Conservation (phyloP, 2,329 filamentous ascomycete species). For the Alternaria ventricosa region DNA sequence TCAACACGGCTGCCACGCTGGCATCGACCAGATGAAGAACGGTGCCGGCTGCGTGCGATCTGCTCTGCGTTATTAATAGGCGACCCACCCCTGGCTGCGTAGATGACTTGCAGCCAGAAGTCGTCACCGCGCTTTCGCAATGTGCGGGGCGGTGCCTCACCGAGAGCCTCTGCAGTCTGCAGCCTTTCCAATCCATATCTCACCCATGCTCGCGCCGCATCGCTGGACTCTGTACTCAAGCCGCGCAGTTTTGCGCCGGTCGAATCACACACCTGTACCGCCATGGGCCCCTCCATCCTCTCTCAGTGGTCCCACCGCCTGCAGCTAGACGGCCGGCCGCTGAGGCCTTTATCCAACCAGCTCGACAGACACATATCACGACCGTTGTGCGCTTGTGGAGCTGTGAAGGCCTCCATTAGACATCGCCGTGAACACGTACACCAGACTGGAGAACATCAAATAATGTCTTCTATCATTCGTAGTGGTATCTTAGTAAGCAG, state of each 20-base stretch:
- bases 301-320: slow-evolving; percentile 7
- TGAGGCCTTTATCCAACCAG: not conserved
- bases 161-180: not conserved
- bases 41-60: slow-evolving; percentile 30
- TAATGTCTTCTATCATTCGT: not conserved
- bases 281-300: not conserved
- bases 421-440: not conserved
- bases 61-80: slow-evolving; percentile 35
- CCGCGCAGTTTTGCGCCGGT: slow-evolving; percentile 1
- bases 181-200: not conserved
- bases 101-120: slow-evolving; percentile 24
- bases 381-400: not conserved
- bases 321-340: slow-evolving; percentile 6
- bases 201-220: not conserved
- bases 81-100: slow-evolving; percentile 11
- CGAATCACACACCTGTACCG: slow-evolving; percentile 9
- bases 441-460: not conserved
- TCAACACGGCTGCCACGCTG: slow-evolving; percentile 38
- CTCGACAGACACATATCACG: not conserved
- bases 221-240: not conserved
- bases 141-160: slow-evolving; percentile 4
- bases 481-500: not conserved
- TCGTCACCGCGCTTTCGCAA: slow-evolving; percentile 2
- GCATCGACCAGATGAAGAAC: slow-evolving; percentile 14
- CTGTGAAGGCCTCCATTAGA: not conserved